Evolutionary conservation across 2,329 filamentous ascomycete genomes (phyloP).

Genomic region (Penicillium frequentans): DNA sequence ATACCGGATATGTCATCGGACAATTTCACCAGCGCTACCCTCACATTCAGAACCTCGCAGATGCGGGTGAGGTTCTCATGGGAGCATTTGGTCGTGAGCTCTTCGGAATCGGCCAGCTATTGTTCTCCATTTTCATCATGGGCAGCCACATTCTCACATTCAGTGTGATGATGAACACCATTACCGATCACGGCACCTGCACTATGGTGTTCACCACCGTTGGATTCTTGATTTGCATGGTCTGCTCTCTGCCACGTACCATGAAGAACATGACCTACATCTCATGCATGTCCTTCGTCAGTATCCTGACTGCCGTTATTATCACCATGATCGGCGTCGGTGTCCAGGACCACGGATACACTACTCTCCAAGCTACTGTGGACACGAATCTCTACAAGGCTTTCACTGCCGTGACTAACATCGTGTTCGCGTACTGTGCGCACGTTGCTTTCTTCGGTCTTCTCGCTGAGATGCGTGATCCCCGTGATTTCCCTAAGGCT

Average conservation of each 20-base stretch:
- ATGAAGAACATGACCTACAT: conserved; percentile 62
- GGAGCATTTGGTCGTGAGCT: conserved; percentile 63
- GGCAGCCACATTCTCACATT: conserved; percentile 71
- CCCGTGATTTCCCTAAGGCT: conserved; percentile 61
- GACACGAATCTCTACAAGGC: conserved; percentile 52
- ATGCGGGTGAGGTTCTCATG: conserved; percentile 63
- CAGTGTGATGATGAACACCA: conserved; percentile 65
- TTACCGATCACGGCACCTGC: conserved; percentile 62
- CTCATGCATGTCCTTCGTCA: conserved; percentile 55
- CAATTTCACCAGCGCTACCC: conserved; percentile 59
- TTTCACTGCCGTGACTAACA: conserved; percentile 66
- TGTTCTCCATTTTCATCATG: conserved; percentile 69
- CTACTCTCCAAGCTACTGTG: conserved; percentile 37
- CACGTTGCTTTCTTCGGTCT: conserved; percentile 70
- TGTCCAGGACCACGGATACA: conserved; percentile 45
- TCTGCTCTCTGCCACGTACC: conserved; percentile 62
- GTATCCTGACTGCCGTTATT: conserved; percentile 64
- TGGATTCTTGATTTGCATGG: conserved; percentile 58
- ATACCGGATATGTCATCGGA: conserved; percentile 60
- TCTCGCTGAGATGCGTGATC: conserved; percentile 63
- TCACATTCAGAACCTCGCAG: conserved; percentile 65
- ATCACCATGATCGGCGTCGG: conserved; percentile 68
- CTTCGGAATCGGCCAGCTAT: conserved; percentile 60
- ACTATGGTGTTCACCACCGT: conserved; percentile 64
- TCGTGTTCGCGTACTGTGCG: conserved; percentile 69